Conservation (phyloP, 208 protist species). For the Porcisia hertigi region DNA sequence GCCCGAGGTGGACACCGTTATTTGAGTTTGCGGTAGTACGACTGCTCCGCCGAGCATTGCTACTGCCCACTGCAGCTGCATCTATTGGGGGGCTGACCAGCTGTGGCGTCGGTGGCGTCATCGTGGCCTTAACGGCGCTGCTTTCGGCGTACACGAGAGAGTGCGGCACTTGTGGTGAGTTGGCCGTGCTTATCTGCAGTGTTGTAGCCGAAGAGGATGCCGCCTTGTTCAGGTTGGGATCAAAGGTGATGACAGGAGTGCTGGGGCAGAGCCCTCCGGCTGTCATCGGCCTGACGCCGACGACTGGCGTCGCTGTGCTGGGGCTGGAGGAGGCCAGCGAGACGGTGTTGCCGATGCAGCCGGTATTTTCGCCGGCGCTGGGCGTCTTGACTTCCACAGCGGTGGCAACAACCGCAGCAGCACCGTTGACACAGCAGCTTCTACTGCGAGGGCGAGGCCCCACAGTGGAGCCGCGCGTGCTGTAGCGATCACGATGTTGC, state of each 20-base stretch:
- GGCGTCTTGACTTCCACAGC: background rate
- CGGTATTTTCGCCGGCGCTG: background rate
- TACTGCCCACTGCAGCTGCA: background rate
- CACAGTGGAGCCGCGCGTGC: slow-evolving; percentile 22
- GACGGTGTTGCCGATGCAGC: background rate
- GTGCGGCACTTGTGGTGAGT: background rate
- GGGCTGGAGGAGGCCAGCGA: slow-evolving; percentile 7
- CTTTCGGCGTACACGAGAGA: background rate
- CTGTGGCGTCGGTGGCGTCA: background rate
- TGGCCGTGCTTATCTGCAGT: background rate
- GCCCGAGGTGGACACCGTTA: slow-evolving; percentile 2
- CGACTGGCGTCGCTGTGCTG: background rate
- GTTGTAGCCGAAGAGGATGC: background rate
- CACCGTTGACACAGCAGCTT: background rate
- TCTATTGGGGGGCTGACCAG: background rate
- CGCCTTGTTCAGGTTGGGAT: background rate
- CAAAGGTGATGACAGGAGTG: background rate
- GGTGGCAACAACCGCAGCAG: background rate
- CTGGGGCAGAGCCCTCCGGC: background rate
- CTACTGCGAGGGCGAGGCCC: background rate
- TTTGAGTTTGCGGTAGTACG: background rate
- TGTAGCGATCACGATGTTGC: slow-evolving; percentile 1
- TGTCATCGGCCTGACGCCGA: background rate
- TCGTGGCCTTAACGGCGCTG: background rate
- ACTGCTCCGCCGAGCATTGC: background rate